A percentile compares a stretch with the other conserved stretches of the same genome.
Conservation (phyloP, 2,329 filamentous ascomycete genomes). For the Pseudogymnoascus sp. region DNA sequence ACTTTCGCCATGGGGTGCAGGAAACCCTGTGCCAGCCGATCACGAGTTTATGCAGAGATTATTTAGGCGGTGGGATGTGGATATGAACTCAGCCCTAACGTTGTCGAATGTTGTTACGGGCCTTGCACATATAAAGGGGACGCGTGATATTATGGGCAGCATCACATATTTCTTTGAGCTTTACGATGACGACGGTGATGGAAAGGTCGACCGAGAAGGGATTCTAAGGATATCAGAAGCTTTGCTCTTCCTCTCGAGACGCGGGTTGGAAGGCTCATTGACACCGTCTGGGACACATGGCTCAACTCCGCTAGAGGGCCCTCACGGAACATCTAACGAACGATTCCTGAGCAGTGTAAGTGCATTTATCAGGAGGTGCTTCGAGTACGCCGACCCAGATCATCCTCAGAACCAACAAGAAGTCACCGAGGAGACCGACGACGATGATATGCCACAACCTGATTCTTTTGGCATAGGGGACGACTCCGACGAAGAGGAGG, state of each 20-base stretch:
- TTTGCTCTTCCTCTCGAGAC: constrained; percentile 80
- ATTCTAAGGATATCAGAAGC: constrained; percentile 93
- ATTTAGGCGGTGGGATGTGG: constrained; percentile 81
- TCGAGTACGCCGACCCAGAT: constrained; percentile 95
- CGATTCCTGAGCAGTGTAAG: constrained; percentile 88
- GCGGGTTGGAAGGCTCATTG: constrained; percentile 71
- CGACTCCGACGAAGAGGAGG: constrained; percentile 54
- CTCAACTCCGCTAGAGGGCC: constrained; percentile 21
- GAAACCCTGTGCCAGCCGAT: constrained; percentile 66
- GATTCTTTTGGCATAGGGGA: constrained; percentile 70
- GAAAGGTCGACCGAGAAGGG: constrained; percentile 87
- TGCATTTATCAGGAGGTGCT: constrained; percentile 91
- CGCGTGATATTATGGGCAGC: constrained; percentile 91
- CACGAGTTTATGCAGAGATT: constrained; percentile 90
- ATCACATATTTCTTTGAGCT: constrained; percentile 98
- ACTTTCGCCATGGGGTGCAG: constrained; percentile 47
- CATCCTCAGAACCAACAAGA: constrained; percentile 54
- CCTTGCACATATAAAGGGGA: constrained; percentile 84
- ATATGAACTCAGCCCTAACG: constrained; percentile 68
- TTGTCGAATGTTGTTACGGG: constrained; percentile 90
- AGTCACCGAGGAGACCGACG: constrained; percentile 25
- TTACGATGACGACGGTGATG: constrained; percentile 88
- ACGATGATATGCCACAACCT: constrained; percentile 33
- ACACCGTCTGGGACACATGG: constrained; percentile 25
- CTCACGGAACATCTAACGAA: constrained; percentile 66